Conservation (phyloP, 352 stramenopile genomes). For the Hyaloperonospora brassicae region DNA sequence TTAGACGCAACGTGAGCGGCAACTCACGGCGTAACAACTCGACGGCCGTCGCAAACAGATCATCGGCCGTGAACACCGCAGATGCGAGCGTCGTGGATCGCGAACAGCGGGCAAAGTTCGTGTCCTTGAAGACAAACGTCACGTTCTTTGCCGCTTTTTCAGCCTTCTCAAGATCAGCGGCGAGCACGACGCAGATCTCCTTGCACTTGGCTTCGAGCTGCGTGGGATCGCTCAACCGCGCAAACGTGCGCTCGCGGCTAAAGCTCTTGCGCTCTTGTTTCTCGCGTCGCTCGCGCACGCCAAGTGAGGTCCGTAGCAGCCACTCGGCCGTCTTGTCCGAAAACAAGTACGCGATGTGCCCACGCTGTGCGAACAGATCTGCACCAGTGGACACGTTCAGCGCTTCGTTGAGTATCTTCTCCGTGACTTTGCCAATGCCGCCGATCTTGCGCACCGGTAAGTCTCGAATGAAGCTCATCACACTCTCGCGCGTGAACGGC, state of each 20-base stretch:
- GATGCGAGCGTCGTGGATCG: conserved; percentile 41
- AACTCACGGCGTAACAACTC: conserved; percentile 55
- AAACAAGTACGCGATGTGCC: conserved; percentile 57
- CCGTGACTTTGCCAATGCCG: conserved; percentile 93
- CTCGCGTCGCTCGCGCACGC: conserved; percentile 41
- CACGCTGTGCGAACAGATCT: conserved; percentile 61
- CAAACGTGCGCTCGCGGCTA: conserved; percentile 70
- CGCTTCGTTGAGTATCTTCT: conserved; percentile 83
- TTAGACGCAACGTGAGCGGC: conserved; percentile 54
- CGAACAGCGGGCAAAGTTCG: conserved; percentile 50
- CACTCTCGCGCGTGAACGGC: conserved; percentile 50
- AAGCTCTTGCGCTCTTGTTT: conserved; percentile 68
- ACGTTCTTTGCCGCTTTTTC: conserved; percentile 42
- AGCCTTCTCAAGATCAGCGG: conserved; percentile 42
- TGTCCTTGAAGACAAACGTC: conserved; percentile 68
- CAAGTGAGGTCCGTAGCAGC: conserved; percentile 65
- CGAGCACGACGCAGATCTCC: conserved; percentile 53
- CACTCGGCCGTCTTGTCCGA: conserved; percentile 57
- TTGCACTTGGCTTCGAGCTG: conserved; percentile 53
- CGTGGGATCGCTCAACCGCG: conserved; percentile 29
- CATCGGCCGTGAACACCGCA: conserved; percentile 33
- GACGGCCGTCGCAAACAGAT: conserved; percentile 37
- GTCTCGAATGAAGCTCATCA: conserved; percentile 85
- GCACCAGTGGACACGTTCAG: conserved; percentile 81
- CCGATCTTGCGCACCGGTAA: conserved; percentile 89